These are phyloP conservation scores for Lentinula detonsa DNA, from an alignment of 768 basidiomycete genomes.

Conservation along the genomic window DNA sequence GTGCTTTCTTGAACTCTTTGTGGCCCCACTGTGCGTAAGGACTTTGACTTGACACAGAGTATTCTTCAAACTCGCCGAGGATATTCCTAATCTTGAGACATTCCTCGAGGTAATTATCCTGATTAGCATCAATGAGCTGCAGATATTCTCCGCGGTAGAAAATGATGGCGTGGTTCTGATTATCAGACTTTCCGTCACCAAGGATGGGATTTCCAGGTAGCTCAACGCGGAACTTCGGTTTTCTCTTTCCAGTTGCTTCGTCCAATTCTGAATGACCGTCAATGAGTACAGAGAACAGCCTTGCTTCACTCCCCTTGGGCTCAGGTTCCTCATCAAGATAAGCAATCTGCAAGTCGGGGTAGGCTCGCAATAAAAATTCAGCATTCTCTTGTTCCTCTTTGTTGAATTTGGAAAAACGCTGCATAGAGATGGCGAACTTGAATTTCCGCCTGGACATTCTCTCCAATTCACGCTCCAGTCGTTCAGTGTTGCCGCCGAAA, in stretches of 20 bases:
- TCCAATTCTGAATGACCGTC: conserved; percentile 97
- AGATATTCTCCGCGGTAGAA: conserved; percentile 99
- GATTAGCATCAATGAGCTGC: conserved; percentile 98
- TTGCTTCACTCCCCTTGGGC: conserved; percentile 82
- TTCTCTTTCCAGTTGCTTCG: conserved; percentile 79
- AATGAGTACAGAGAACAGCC: conserved; percentile 88
- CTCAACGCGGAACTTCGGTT: conserved; percentile 97
- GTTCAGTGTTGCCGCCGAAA: conserved; percentile 95
- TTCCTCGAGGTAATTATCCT: conserved; percentile 99
- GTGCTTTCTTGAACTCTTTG: conserved; percentile 84
- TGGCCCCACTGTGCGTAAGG: conserved; percentile 96
- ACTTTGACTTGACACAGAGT: conserved; percentile 82
- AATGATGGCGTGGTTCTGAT: conserved; percentile 98
- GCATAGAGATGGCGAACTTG: conserved; percentile 98
- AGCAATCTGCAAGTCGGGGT: conserved; percentile 97
- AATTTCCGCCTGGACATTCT: conserved; percentile 97
- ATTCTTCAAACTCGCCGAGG: conserved; percentile 96
- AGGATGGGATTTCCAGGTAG: conserved; percentile 98
- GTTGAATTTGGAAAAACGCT: conserved; percentile 98
- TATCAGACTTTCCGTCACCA: conserved; percentile 98
- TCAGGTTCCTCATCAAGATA: conserved; percentile 95
- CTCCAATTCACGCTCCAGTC: conserved; percentile 92
- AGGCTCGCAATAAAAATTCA: conserved; percentile 94
- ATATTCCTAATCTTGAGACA: conserved; percentile 98
- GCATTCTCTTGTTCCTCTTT: conserved; percentile 99